A percentile compares a stretch with the other conserved stretches of the same genome.
phyloP scores from a whole-genome alignment of 2,329 filamentous ascomycete species.

The Aspergillus floridensis region DNA sequence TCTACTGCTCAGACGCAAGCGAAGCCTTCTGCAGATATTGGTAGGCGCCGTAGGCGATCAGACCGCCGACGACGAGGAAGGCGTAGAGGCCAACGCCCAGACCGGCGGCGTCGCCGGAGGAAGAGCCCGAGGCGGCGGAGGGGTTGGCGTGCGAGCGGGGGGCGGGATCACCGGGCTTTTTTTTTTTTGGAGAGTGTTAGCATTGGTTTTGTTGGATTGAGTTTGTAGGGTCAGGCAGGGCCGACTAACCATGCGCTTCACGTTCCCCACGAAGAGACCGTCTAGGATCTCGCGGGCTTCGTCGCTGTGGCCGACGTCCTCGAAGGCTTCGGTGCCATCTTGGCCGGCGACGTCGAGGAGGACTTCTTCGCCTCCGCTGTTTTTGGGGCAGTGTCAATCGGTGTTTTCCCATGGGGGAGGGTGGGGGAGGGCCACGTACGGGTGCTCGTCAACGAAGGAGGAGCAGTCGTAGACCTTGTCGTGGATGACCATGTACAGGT shows the following conservation, averaged over 20 bases:
- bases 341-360: conserved; percentile 93
- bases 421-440: conserved; percentile 54
- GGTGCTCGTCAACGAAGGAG: conserved; percentile 95
- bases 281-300: conserved; percentile 94
- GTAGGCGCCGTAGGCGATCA: conserved; percentile 75
- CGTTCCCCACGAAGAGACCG: conserved; percentile 66
- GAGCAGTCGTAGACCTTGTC: conserved; percentile 92
- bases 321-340: conserved; percentile 96
- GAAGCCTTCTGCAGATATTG: conserved; percentile 67
- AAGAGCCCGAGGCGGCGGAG: conserved; percentile 44
- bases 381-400: conserved; percentile 2
- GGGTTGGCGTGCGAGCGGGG: conserved; percentile 60
- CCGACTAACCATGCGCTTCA: conserved; percentile 74
- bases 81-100: conserved; percentile 79
- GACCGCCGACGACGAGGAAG: conserved; percentile 72
- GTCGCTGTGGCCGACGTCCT: conserved; percentile 98
- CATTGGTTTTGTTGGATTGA: not conserved
- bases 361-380: conserved; percentile 95
- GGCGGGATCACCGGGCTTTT: conserved; percentile 69
- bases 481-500: conserved; percentile 86
- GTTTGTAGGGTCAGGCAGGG: not conserved
- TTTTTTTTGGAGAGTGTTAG: not conserved
- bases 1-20: conserved; percentile 24
- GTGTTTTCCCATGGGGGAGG: not conserved
- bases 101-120: conserved; percentile 39